phyloP scores from a whole-genome alignment of 345 rosid genomes.

The Gynandropsis gynandra region DNA sequence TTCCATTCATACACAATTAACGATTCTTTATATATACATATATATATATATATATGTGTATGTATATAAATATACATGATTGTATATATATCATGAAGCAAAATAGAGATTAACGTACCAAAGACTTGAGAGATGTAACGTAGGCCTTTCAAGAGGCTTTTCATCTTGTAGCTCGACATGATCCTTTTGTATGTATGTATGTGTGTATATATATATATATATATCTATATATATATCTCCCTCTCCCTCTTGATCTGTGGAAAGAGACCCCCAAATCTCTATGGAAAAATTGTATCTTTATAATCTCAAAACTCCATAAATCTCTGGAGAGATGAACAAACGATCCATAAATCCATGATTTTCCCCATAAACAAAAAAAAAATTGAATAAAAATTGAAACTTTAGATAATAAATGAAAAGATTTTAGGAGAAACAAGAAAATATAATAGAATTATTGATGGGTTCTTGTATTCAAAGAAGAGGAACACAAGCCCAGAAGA shows the following conservation, averaged over 20 bases:
- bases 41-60: background rate
- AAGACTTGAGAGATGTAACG: constrained; percentile 74
- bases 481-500: constrained; percentile 17
- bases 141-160: constrained; percentile 67
- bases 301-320: background rate
- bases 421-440: constrained; percentile 4
- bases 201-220: too few relatives aligned
- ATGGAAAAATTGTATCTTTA: too few relatives aligned
- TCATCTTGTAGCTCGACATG: constrained; percentile 65
- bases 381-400: background rate
- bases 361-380: background rate
- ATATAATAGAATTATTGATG: too few relatives aligned
- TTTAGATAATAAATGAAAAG: constrained; percentile 1
- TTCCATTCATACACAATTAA: background rate
- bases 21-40: background rate
- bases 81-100: background rate
- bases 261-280: too few relatives aligned
- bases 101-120: constrained; percentile 31
- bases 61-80: background rate
- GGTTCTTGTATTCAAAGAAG: background rate
- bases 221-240: too few relatives aligned
- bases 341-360: constrained; percentile 3
- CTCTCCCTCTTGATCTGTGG: too few relatives aligned
- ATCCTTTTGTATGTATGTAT: background rate
- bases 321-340: background rate